phyloP scores from a whole-genome alignment of 306 rosid genomes.

The Macrotyloma uniflorum region DNA sequence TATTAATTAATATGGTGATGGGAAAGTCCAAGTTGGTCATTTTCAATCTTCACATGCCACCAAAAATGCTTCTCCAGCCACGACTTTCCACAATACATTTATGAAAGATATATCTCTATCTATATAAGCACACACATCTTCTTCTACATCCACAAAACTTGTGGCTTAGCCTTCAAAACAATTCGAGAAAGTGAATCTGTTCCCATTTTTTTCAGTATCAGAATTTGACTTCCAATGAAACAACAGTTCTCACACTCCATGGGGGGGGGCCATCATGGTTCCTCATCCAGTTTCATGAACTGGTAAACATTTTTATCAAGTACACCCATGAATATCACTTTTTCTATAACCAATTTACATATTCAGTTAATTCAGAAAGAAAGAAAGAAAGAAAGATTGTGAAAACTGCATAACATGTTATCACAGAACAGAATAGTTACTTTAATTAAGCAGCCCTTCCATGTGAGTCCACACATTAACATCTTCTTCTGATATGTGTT shows the following conservation, averaged over 20 bases:
- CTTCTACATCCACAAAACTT: slow-evolving; percentile 14
- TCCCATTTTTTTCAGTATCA: slow-evolving; percentile 24
- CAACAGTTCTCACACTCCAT: slow-evolving; percentile 13
- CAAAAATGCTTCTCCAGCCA: slow-evolving; percentile 29
- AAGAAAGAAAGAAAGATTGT: too few relatives aligned
- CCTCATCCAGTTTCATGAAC: not conserved
- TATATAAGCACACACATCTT: slow-evolving; percentile 8
- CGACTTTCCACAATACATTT: slow-evolving; percentile 18
- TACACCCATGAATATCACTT: not conserved
- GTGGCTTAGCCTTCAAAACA: slow-evolving; percentile 37
- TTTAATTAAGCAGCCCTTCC: slow-evolving; percentile 44
- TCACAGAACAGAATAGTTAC: not conserved
- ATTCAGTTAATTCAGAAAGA: too few relatives aligned
- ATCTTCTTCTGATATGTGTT: not conserved
- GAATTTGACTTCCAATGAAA: not conserved
- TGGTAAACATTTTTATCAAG: slow-evolving; percentile 25
- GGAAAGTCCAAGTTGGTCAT: slow-evolving; percentile 42
- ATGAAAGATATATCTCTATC: slow-evolving; percentile 31
- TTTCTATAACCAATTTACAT: not conserved
- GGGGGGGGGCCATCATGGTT: not conserved
- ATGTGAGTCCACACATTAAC: too few relatives aligned
- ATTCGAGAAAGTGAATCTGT: not conserved
- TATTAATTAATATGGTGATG: slow-evolving; percentile 41
- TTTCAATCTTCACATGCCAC: slow-evolving; percentile 43
- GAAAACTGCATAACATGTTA: too few relatives aligned